Evolutionary conservation across 495 filamentous ascomycete species (phyloP), one percentile per base, ranked within the genome.

Genomic region (Trichoderma reesei): DNA sequence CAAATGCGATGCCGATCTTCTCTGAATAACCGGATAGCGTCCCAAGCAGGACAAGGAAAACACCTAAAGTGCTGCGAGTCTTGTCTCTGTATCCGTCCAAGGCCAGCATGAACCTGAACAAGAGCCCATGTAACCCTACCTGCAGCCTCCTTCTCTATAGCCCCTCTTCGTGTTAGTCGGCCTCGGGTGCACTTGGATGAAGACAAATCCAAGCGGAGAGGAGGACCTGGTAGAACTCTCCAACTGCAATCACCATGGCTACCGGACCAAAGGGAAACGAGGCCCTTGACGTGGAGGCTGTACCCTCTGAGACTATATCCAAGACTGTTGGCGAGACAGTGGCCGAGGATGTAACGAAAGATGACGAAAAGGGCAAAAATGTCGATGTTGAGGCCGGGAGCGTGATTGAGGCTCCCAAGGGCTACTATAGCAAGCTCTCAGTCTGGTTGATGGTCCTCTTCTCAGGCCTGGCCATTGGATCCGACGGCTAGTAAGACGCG

Each of bases 401-500:
- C 20, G n/a, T 48, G 20, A 18, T 18, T 18, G 44, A 48, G 44
- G 18, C 44, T 20, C n/a, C 20, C 44, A 48, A 48, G 18, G 44
- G 44, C 18, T 48, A 48, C 8, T 48, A 48, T 18, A 48, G 62
- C 42, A 63, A 63, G 41, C 42, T 41, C 9, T 64, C 63, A 1
- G 59, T 73, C 9, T 60, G 44, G 44, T 9, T 79, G 20, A 76
- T 73, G 42, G 73, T 77, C 9, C 36, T 78, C 18, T 66, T 78
- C 16, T 65, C 74, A 0, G 76, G 77, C 0, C 41, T 76, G 18
- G 77, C 75, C 16, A 69, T 79, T 1, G 75, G 77, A 67, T 73
- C 71, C 38, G 77, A 79, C 69, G 77, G 77, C 11, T 79, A 78
- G 68, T 78, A 78, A 65, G 75, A 72, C 16, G 73, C 78, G 61